Evolutionary conservation across 257 asterid genomes (phyloP).

Genomic region (Forsythia suspensa): DNA sequence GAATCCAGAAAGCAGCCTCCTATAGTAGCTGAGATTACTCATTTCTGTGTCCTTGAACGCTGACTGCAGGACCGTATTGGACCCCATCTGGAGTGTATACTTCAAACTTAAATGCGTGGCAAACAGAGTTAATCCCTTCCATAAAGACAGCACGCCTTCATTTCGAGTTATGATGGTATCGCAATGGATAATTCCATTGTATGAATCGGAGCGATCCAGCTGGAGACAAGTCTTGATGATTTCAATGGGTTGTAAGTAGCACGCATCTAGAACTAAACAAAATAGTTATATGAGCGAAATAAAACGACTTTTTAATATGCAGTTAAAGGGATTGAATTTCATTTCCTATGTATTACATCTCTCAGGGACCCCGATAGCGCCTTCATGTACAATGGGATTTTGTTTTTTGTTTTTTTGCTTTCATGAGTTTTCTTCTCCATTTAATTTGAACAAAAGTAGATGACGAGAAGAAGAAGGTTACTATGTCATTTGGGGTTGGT

Average conservation of each 20-base stretch:
- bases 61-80: conserved; percentile 82
- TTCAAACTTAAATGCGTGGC: conserved; percentile 90
- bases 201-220: conserved; percentile 77
- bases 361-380: conserved; percentile 91
- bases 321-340: too few species aligned
- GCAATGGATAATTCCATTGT: conserved; percentile 82
- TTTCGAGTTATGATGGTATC: conserved; percentile 57
- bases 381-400: conserved; percentile 87
- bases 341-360: conserved; percentile 43
- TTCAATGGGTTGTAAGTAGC: conserved; percentile 89
- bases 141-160: conserved; percentile 84
- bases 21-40: conserved; percentile 71
- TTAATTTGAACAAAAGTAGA: not conserved
- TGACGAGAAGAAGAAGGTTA: not conserved
- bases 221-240: conserved; percentile 95
- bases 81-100: conserved; percentile 92
- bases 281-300: too few species aligned
- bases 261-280: conserved; percentile 42
- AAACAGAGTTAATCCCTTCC: conserved; percentile 98
- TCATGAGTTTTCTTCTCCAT: conserved; percentile 50
- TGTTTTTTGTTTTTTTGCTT: conserved; percentile 25
- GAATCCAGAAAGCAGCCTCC: conserved; percentile 74
- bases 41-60: conserved; percentile 78
- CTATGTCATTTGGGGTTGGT: too few species aligned
- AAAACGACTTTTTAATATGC: too few species aligned